A percentile compares a stretch with the other conserved stretches of the same genome.
phyloP scores from a whole-genome alignment of 2,329 filamentous ascomycete species.

The Esteya vermicola region DNA sequence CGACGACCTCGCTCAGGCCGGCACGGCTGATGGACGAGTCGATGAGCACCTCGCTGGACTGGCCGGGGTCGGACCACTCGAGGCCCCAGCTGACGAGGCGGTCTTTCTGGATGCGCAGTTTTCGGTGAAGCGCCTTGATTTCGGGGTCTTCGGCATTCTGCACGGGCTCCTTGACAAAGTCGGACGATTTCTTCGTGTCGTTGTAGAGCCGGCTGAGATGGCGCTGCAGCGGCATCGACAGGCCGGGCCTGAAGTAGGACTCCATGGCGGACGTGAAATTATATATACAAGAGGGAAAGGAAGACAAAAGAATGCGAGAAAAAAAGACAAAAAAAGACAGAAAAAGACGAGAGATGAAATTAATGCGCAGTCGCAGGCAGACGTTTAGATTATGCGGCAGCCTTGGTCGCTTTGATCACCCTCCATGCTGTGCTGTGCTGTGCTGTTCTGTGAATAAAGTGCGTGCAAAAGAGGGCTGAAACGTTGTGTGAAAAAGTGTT shows the following conservation, averaged over 20 bases:
- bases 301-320: no score
- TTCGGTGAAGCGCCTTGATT: conserved; percentile 57
- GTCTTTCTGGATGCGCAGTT: conserved; percentile 68
- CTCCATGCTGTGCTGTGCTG: no score
- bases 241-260: conserved; percentile 33
- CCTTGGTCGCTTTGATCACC: no score
- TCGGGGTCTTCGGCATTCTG: conserved; percentile 54
- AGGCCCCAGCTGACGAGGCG: conserved; percentile 66
- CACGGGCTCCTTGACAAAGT: conserved; percentile 53
- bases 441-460: no score
- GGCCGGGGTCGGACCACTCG: conserved; percentile 63
- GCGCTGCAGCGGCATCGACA: conserved; percentile 43
- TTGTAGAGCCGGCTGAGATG: conserved; percentile 62
- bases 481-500: no score
- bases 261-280: conserved; percentile 33
- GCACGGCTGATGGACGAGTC: conserved; percentile 57
- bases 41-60: conserved; percentile 45
- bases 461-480: no score
- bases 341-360: no score
- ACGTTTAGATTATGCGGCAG: no score
- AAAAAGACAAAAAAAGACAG: no score
- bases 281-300: no score
- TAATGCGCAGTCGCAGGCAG: no score
- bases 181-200: conserved; percentile 65
- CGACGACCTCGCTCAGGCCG: conserved; percentile 62